Evolutionary conservation across 2,329 filamentous ascomycete genomes (phyloP).

Genomic region (Zalaria obscura): DNA sequence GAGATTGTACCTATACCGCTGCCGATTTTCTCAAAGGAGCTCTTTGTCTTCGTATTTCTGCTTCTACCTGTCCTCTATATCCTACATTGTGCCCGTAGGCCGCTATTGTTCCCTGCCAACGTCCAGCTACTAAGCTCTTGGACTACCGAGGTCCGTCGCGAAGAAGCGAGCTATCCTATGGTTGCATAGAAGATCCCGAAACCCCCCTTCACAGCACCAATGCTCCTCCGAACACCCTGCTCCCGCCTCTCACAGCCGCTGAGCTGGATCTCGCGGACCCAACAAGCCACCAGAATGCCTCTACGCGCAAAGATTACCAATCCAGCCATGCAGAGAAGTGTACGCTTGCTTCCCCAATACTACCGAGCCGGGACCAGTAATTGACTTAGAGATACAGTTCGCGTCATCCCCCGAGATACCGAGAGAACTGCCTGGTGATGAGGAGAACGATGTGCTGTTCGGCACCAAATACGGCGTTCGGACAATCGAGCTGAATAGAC

Average conservation of each 20-base stretch:
- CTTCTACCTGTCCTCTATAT: too few relatives aligned
- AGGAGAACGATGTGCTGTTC: conserved; percentile 86
- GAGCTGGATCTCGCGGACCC: conserved; percentile 11
- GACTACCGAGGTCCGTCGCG: too few relatives aligned
- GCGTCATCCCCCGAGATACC: conserved; percentile 11
- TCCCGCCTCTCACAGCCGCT: conserved; percentile 24
- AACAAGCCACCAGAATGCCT: conserved; percentile 46
- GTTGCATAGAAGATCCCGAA: too few relatives aligned
- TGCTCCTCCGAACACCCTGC: conserved; percentile 30
- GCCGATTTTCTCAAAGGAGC: too few relatives aligned
- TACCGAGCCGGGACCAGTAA: conserved; percentile 26
- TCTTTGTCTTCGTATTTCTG: too few relatives aligned
- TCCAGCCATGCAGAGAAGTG: conserved; percentile 42
- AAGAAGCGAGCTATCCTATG: too few relatives aligned
- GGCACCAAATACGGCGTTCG: conserved; percentile 77
- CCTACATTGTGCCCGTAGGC: too few relatives aligned
- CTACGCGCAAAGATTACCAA: conserved; percentile 61
- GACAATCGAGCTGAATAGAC: conserved; percentile 86
- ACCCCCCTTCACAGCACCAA: conserved; percentile 12
- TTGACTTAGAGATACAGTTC: conserved; percentile 17
- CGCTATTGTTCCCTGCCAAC: too few relatives aligned
- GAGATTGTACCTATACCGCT: too few relatives aligned
- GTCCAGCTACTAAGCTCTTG: too few relatives aligned
- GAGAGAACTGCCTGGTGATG: conserved; percentile 45
- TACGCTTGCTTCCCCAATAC: conserved; percentile 17